phyloP scores from a whole-genome alignment of 805 yeast species.

The Ogataea parapolymorpha region DNA sequence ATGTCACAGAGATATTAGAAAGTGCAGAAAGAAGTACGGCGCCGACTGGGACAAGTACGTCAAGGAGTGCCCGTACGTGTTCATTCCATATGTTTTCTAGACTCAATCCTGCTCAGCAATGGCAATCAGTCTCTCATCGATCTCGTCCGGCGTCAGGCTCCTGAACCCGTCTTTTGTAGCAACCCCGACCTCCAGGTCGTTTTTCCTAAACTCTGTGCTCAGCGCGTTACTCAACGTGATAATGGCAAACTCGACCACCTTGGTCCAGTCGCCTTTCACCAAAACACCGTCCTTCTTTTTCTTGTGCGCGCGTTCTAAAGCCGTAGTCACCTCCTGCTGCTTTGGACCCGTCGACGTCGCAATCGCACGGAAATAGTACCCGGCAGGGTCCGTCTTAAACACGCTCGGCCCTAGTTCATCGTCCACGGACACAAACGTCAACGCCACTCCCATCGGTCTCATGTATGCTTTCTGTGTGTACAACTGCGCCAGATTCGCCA shows the following conservation, averaged over 20 bases:
- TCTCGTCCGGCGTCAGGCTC: constrained; percentile 75
- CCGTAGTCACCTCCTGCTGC: constrained; percentile 91
- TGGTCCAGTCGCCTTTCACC: constrained; percentile 81
- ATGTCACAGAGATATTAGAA: constrained; percentile 80
- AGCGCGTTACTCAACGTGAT: constrained; percentile 80
- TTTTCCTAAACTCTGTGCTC: constrained; percentile 90
- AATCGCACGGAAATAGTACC: constrained; percentile 85
- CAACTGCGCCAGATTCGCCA: constrained; percentile 93
- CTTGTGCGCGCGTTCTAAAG: constrained; percentile 87
- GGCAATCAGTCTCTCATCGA: constrained; percentile 89
- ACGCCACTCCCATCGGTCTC: constrained; percentile 96
- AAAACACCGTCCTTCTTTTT: constrained; percentile 45
- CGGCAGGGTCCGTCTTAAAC: constrained; percentile 96
- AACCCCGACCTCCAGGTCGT: constrained; percentile 90
- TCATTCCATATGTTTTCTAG: constrained; percentile 81
- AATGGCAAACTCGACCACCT: constrained; percentile 86
- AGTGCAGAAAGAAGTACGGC: constrained; percentile 86
- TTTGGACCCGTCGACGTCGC: constrained; percentile 97
- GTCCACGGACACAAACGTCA: constrained; percentile 83
- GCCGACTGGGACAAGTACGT: constrained; percentile 88
- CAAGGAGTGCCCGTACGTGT: constrained; percentile 85
- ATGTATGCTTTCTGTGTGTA: constrained; percentile 97
- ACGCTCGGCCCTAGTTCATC: constrained; percentile 88
- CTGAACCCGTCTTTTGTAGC: constrained; percentile 72
- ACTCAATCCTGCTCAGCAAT: constrained; percentile 90